Base-by-base conservation (phyloP, 768 basidiomycete species). In the Pleurotus tuber-regium region DNA sequence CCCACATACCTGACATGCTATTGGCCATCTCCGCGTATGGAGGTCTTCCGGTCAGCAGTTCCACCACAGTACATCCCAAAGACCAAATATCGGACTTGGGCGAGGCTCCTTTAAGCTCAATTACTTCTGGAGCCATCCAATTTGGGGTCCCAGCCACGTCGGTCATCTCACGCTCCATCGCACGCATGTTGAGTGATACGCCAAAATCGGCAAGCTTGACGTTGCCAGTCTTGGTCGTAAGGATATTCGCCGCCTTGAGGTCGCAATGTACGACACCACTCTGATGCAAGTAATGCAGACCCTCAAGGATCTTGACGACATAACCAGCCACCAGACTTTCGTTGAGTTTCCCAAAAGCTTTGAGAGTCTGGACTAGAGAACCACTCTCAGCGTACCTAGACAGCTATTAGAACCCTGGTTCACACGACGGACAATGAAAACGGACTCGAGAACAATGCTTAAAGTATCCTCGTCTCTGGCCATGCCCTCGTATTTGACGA, bases 71-170 rank as follows among this genome's bases (percentile, higher is more conserved):
- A 63, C 95, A 97, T 1, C 85, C 96, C 56, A 99, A 69, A 0
- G 93, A 96, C 94, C 94, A 97, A 26, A 97, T 95, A 64, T 97
- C 94, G 23, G 91, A 87, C 60, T 93, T 93, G 0, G 87, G 77
- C n/a, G 90, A 88, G 6, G 96, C 91, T 3, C 95, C 95, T 65
- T 93, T 89, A 50, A 98, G 80, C 64, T 93, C 87, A 55, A 99
- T 98, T 44, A 98, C 91, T 68, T 99, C 96, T 2, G 96, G 96
- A 9, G 95, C 95, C 94, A 99, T 98, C 96, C 96, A 99, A 62
- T 98, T 96, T 11, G 96, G 96, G 8, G 96, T 99, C 8, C 96
- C 96, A 6, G 89, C 87, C 23, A 92, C 88, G 59, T 89, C 89
- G 64, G 89, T 86, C 59, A 83, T 86, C 62, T 91, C 88, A 21